A percentile compares a stretch with the other conserved stretches of the same genome.
These are phyloP conservation scores for Xylaria sp. DNA, from an alignment of 2,329 filamentous ascomycete genomes.

Conservation along the genomic window DNA sequence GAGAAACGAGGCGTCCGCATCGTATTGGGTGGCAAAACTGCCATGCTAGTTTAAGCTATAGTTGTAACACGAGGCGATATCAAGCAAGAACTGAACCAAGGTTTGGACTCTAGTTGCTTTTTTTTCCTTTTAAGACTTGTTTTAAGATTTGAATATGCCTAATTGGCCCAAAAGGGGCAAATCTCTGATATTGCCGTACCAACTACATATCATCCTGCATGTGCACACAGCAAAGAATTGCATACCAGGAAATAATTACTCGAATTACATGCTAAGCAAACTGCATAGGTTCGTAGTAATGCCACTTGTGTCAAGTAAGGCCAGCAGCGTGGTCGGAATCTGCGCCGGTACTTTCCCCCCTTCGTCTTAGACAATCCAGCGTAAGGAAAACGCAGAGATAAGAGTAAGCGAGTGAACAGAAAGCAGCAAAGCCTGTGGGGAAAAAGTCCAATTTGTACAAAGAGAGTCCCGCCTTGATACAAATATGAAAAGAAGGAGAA, in stretches of 20 bases:
- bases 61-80: conserved; percentile 4
- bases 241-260: neutral
- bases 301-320: neutral
- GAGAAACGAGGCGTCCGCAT: conserved; percentile 16
- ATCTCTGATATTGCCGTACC: neutral
- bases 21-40: neutral
- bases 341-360: neutral
- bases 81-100: neutral
- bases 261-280: neutral
- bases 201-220: neutral
- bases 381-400: neutral
- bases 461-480: neutral
- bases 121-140: no score
- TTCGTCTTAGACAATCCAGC: neutral
- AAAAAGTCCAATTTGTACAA: neutral
- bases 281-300: neutral
- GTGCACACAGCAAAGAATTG: neutral
- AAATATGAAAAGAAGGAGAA: neutral
- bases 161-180: neutral
- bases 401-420: neutral
- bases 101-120: neutral
- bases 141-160: neutral
- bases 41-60: neutral
- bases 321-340: neutral
- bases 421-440: neutral